Percentiles rank a stretch among this genome's conserved stretches.
These are phyloP conservation scores for Mortierella sp. DNA, from an alignment of 371 early-diverging fungal genomes.

Conservation along the genomic window DNA sequence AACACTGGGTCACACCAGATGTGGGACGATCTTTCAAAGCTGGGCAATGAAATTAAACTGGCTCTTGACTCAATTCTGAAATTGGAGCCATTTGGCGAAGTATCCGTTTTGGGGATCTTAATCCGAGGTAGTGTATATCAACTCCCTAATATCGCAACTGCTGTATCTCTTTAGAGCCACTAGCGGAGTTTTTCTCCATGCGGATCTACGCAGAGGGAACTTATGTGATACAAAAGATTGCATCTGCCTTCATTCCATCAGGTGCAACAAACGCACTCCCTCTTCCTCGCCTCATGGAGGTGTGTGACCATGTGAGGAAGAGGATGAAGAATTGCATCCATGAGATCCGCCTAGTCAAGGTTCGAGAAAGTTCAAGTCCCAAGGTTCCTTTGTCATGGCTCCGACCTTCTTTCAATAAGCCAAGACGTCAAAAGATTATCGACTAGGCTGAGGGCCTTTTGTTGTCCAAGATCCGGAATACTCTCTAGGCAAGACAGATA, in stretches of 20 bases:
- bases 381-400: conserved; percentile 27
- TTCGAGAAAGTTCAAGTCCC: conserved; percentile 13
- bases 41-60: no score
- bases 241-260: conserved; percentile 7
- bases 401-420: conserved; percentile 20
- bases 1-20: no score
- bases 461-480: no score
- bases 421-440: no score
- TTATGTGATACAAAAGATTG: conserved; percentile 24
- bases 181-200: conserved; percentile 27
- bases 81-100: no score
- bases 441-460: no score
- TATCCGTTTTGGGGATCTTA: no score
- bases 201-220: conserved; percentile 14
- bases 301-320: conserved; percentile 14
- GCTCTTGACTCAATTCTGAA: no score
- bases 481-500: no score
- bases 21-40: no score
- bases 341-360: conserved; percentile 22
- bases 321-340: conserved; percentile 13
- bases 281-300: conserved; percentile 15
- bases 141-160: no score
- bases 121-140: no score
- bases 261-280: conserved; percentile 14
- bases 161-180: conserved; percentile 13